Evolutionary conservation across 192 early-diverging fungal genomes (phyloP), one percentile per base, ranked within the genome.

Genomic region (Rhizoclosmatium globosum): DNA sequence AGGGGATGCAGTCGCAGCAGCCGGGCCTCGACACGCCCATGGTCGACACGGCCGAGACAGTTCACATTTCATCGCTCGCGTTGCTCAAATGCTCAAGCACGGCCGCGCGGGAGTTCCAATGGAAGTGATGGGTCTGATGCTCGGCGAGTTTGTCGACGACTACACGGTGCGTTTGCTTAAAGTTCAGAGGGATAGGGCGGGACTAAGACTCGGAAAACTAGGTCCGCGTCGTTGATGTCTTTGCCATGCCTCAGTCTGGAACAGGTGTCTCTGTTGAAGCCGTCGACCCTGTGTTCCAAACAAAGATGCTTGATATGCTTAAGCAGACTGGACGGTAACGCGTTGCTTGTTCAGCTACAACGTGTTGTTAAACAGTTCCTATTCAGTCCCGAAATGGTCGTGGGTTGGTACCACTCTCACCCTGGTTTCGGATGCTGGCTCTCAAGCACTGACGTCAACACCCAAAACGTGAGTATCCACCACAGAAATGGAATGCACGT

Each of bases 331-430:
- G 98, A 74, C 88, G 98, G 89, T 96, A 43, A 3, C 44, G 61
- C 17, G n/a, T 19, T 62, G 19, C 39, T 48, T 71, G 11, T 15
- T 61, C 44, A 39, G 38, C 42, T 17, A 57, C 9, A 60, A 19
- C 80, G 38, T 71, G 82, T 47, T 77, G 9, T 15, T 71, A 4
- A 47, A 62, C 23, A 23, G 47, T 70, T 79, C 47, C 23, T 57
- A 7, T 74, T 38, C 83, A 96, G 95, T 84, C 94, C 94, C 23
- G 97, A 99, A 85, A 97, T 95, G 87, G 98, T 99, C 17, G 98
- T 99, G 39, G 98, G 98, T n/a, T 99, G 98, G 98, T 99, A 99
- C 84, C 98, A 99, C 86, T 99, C 98, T 74, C 98, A 99, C 87
- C 98, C 98, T 45, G 98, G 98, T 64, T 99, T 99, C 76, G 98